Conservation (phyloP, 768 basidiomycete genomes). For the Glaciozyma martinii region DNA sequence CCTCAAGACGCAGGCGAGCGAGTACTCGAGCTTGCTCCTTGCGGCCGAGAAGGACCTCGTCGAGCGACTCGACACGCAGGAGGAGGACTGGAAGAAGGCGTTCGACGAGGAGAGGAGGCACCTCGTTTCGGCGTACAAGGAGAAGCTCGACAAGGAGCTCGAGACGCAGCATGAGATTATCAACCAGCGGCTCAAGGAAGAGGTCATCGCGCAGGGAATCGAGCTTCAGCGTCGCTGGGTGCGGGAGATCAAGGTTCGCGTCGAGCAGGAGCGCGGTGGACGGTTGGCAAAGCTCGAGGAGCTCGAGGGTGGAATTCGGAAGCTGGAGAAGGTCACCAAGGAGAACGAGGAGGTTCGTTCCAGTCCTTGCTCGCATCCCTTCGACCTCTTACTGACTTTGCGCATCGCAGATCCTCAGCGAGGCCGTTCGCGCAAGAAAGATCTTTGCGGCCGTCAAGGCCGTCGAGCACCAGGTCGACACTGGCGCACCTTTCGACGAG, state of each 20-base stretch:
- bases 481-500: constrained; percentile 70
- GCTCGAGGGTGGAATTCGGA: constrained; percentile 78
- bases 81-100: constrained; percentile 71
- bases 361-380: constrained; percentile 32
- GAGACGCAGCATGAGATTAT: constrained; percentile 82
- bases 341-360: constrained; percentile 55
- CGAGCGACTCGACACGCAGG: constrained; percentile 73
- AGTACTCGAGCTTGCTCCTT: constrained; percentile 70
- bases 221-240: constrained; percentile 97
- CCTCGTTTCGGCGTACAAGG: constrained; percentile 68
- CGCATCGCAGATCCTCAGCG: constrained; percentile 50
- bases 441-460: constrained; percentile 90
- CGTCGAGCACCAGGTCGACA: constrained; percentile 34
- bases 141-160: constrained; percentile 76
- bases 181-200: constrained; percentile 86
- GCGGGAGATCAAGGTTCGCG: constrained; percentile 85
- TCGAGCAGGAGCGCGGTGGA: constrained; percentile 92
- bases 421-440: constrained; percentile 82
- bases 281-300: constrained; percentile 90
- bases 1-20: constrained; percentile 72
- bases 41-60: constrained; percentile 77
- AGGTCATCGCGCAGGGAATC: constrained; percentile 91
- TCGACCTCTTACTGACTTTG: background rate
- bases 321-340: constrained; percentile 78
- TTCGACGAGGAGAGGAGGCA: constrained; percentile 67